Base-by-base conservation (phyloP, 192 early-diverging fungal species). In the Powellomyces hirtus region DNA sequence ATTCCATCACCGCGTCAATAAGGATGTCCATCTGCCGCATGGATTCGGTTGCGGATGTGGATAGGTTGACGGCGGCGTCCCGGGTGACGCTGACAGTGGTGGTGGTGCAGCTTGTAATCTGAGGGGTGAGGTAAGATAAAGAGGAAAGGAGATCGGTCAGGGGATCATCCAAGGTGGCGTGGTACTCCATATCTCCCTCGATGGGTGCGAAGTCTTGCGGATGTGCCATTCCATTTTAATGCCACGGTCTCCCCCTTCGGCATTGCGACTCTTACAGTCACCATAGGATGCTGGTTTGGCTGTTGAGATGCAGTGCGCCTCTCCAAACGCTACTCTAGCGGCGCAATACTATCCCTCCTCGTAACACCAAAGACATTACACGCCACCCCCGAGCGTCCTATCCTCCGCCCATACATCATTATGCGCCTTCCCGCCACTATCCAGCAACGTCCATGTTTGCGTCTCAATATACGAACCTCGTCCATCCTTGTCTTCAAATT, bases 31-130 rank as follows among this genome's bases (percentile, higher is more conserved):
- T 77, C 33, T 67, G 27, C 14, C 27, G 22, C 3, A 65, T 45
- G 59, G 58, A 71, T 16, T 57, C 64, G 18, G 71, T 45, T 20
- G 64, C 30, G 14, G 62, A 31, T 2, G 69, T 8, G 14, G 62
- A 33, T 8, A 77, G 63, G 35, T 49, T 55, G 5, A 11, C n/a
- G 7, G 64, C 66, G 10, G 66, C 66, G 34, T 66, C n/a, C 4
- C 27, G 14, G 16, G 66, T 74, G 11, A 75, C 57, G 18, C 31
- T n/a, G 7, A 72, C 72, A 0, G 79, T 74, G 27, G 64, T 30
- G 36, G 11, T 29, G 6, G 79, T 74, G 18, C n/a, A 31, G 5
- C 18, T 34, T 1, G 75, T 50, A 18, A 80, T 80, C 78, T 80
- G 36, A 26, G 24, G 18, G 53, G 5, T 6, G 6, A 56, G 51